Evolutionary conservation across 1,139 yeast genomes (phyloP).

Genomic region (Sugiyamaella neomexicana): DNA sequence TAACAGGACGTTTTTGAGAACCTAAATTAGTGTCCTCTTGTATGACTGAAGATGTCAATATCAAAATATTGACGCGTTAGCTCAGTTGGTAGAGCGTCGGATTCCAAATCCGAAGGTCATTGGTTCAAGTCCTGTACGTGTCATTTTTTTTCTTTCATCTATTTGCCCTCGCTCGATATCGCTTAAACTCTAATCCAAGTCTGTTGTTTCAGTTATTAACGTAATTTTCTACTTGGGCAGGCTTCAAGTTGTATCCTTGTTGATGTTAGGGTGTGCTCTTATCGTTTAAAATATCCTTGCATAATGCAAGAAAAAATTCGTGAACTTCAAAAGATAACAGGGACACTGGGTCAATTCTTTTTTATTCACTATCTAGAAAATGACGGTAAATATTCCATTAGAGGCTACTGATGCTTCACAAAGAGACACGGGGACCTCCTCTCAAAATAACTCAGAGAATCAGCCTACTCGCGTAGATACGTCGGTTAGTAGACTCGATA

Average conservation of each 20-base stretch:
- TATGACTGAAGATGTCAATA: background rate
- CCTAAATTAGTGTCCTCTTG: background rate
- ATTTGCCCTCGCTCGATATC: background rate
- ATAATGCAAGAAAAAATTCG: conserved; percentile 7
- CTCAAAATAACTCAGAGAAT: background rate
- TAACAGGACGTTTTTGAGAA: background rate
- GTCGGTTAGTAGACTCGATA: conserved; percentile 30
- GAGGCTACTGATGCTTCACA: background rate
- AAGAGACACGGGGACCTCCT: too few species aligned
- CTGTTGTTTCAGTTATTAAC: too few species aligned
- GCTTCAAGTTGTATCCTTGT: background rate
- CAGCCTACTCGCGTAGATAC: background rate
- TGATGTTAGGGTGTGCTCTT: background rate
- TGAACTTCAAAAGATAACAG: conserved; percentile 10
- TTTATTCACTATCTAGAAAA: background rate
- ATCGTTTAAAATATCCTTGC: background rate
- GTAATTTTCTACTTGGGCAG: background rate
- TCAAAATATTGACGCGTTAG: conserved; percentile 64
- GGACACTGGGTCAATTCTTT: too few species aligned
- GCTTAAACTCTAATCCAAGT: background rate
- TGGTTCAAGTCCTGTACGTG: conserved; percentile 77
- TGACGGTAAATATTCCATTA: background rate
- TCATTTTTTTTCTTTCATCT: conserved; percentile 34
- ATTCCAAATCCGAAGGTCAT: conserved; percentile 81
- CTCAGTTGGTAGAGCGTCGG: conserved; percentile 91